Evolutionary conservation across 2,329 filamentous ascomycete genomes (phyloP), one percentile per base, ranked within the genome.

Genomic region (Pseudocercospora fijiensis): DNA sequence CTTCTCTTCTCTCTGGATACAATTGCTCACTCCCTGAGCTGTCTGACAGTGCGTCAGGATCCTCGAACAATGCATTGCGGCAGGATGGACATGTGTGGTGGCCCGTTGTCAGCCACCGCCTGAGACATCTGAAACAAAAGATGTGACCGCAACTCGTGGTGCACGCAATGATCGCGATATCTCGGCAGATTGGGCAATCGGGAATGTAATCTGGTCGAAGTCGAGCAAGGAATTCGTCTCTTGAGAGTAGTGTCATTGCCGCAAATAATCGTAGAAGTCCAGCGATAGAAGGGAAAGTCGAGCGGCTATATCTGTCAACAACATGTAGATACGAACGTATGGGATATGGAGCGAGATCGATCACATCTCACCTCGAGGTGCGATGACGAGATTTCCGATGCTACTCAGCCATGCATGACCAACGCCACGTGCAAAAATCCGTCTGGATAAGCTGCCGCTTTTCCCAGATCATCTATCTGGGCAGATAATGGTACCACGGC

Each of bases 381-480:
- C 33, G 37, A 41, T 41, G 16, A 8, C n/a, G 33, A 8, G 4
- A 16, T 4, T n/a, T 5, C 13, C 33, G 33, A 37, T 37, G 1
- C 45, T 13, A 4, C 11, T 77, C 73, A 85, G 13, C 79, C 80
- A 74, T 92, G 82, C 80, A 96, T 89, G 20, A 88, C 84, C 4
- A 97, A 85, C 58, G 92, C 90, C 47, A 97, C 78, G 76, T 92
- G 91, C 26, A 96, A 77, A 89, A 93, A 99, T 0, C 95, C 95
- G 78, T 99, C 95, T 0, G 92, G 88, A 80, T 97, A 98, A 1
- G 91, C 87, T 3, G 90, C 90, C 72, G 90, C 89, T 62, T 88
- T 85, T 78, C 95, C 90, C 63, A 99, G 76, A 53, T 97, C 94
- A 73, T 92, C 90, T 18, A 99, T 77, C 24, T 88, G 88, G 1